Evolutionary conservation across 202 grass and related monocot species (phyloP).

Genomic region (Eragrostis tef): DNA sequence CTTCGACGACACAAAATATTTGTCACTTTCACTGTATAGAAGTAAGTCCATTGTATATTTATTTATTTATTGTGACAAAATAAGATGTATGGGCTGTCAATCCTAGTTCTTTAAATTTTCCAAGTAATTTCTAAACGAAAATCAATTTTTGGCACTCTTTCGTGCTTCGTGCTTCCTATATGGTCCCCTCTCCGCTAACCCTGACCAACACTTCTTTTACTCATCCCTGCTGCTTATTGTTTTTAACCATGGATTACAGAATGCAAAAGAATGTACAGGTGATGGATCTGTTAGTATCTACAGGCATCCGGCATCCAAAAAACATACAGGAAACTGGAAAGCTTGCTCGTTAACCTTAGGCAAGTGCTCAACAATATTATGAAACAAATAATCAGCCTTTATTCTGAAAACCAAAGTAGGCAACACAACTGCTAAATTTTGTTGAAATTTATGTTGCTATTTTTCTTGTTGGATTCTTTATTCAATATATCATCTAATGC

Average conservation of each 20-base stretch:
- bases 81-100: background rate
- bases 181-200: background rate
- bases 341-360: conserved; percentile 1
- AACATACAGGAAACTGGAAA: conserved; percentile 3
- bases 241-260: background rate
- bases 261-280: background rate
- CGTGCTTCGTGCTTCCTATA: background rate
- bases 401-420: background rate
- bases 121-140: background rate
- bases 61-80: background rate
- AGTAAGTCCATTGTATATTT: background rate
- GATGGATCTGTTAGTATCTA: background rate
- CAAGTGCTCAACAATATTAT: background rate
- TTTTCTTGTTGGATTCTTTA: background rate
- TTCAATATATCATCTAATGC: background rate
- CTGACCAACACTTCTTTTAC: background rate
- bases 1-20: too few relatives aligned
- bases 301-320: background rate
- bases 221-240: too few relatives aligned
- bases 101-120: background rate
- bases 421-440: background rate
- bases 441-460: background rate
- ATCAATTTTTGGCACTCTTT: background rate
- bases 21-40: too few relatives aligned
- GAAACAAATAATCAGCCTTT: background rate